phyloP scores from a whole-genome alignment of 208 protist species.

The Trypanosoma melophagium region DNA sequence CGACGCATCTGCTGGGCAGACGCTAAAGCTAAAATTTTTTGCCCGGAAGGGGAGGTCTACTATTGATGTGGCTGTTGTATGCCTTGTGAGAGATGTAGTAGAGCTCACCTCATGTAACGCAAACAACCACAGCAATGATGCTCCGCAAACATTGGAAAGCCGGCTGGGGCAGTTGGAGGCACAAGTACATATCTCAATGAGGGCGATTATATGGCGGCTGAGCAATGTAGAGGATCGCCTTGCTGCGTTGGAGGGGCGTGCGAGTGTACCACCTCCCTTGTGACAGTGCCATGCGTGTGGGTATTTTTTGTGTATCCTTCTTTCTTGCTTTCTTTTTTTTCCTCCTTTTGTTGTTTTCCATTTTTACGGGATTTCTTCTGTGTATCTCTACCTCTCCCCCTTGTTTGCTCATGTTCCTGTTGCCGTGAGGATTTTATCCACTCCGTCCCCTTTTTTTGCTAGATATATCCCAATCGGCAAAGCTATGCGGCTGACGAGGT shows the following conservation, averaged over 20 bases:
- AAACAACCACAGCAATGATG: background rate
- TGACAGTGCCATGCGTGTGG: background rate
- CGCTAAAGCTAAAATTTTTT: conserved; percentile 47
- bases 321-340: background rate
- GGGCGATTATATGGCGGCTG: conserved; percentile 24
- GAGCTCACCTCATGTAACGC: background rate
- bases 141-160: conserved; percentile 5
- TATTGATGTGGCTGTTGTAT: conserved; percentile 23
- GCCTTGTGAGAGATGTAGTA: conserved; percentile 14
- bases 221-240: conserved; percentile 26
- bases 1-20: conserved; percentile 10
- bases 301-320: too few relatives aligned
- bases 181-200: conserved; percentile 20
- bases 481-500: conserved; percentile 9
- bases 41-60: conserved; percentile 18
- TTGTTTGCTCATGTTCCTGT: too few relatives aligned
- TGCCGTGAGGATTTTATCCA: background rate
- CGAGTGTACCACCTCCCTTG: too few relatives aligned
- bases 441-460: conserved; percentile 5
- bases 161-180: conserved; percentile 23
- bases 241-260: conserved; percentile 17
- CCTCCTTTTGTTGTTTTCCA: background rate
- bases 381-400: background rate
- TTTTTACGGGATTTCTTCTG: background rate
- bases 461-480: conserved; percentile 3